phyloP scores from a whole-genome alignment of 306 rosid species.

The Herpetospermum pedunculosum region DNA sequence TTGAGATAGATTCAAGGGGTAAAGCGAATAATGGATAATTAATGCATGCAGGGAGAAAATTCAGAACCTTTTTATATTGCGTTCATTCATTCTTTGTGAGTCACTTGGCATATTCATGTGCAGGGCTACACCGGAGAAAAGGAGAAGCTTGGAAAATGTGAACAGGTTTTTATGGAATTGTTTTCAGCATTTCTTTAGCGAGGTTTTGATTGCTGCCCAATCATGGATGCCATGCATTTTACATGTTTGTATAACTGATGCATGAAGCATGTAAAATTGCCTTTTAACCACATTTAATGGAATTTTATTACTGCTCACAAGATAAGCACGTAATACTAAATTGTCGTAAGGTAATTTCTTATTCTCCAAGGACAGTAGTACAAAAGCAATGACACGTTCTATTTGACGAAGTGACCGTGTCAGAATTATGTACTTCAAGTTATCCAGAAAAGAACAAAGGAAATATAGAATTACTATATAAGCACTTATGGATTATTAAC shows the following conservation, averaged over 20 bases:
- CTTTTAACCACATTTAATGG: neutral
- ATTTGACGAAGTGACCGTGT: too few relatives aligned
- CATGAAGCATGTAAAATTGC: neutral
- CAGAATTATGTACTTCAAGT: neutral
- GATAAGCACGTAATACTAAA: neutral
- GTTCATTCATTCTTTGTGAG: constrained; percentile 10
- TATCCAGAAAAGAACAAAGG: constrained; percentile 1
- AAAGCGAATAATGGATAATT: neutral
- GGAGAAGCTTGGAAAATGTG: constrained; percentile 87
- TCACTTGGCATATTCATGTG: constrained; percentile 18
- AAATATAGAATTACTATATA: neutral
- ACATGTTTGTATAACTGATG: neutral
- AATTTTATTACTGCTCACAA: neutral
- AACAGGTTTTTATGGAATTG: constrained; percentile 50
- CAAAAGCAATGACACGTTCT: neutral
- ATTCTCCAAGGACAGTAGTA: neutral
- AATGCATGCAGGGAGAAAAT: neutral
- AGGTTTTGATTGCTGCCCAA: neutral
- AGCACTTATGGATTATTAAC: neutral
- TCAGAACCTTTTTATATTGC: constrained; percentile 5
- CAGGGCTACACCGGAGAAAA: constrained; percentile 78
- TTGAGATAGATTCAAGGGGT: neutral
- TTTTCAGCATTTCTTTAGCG: constrained; percentile 1
- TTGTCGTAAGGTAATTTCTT: neutral
- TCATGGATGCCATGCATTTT: neutral